A percentile compares a stretch with the other conserved stretches of the same genome.
Conservation (phyloP, 1,284 basidiomycete species). For the Malassezia yamatoensis region DNA sequence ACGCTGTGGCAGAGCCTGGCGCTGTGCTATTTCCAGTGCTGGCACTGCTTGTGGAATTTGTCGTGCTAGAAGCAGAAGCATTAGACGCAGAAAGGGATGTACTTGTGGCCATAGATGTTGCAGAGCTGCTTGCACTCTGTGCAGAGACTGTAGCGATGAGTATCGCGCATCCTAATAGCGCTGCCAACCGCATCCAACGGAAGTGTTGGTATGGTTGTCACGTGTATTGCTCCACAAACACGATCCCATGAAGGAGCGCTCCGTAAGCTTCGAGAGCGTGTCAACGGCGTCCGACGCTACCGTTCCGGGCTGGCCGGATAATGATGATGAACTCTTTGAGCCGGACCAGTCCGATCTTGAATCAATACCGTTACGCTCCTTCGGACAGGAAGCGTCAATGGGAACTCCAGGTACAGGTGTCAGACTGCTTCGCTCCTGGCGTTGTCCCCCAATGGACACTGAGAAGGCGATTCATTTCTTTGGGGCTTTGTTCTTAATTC, state of each 20-base stretch:
- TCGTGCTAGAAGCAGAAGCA: background rate
- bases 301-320: background rate
- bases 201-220: conserved; percentile 2
- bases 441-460: background rate
- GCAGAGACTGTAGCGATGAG: background rate
- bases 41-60: background rate
- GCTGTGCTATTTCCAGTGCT: background rate
- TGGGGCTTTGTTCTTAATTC: background rate
- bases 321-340: background rate
- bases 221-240: background rate
- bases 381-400: background rate
- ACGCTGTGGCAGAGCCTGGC: background rate
- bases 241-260: background rate
- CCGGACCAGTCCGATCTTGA: background rate
- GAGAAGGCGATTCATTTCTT: background rate
- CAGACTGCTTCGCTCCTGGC: background rate
- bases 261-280: conserved; percentile 7
- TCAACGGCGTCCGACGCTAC: conserved; percentile 15
- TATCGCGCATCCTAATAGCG: background rate
- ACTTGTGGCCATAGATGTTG: background rate
- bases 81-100: background rate
- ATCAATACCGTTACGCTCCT: background rate
- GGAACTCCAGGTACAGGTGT: too few species aligned
- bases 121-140: background rate
- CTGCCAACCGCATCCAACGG: background rate